phyloP scores from a whole-genome alignment of 2,329 filamentous ascomycete species.

The Xylaria sp. region DNA sequence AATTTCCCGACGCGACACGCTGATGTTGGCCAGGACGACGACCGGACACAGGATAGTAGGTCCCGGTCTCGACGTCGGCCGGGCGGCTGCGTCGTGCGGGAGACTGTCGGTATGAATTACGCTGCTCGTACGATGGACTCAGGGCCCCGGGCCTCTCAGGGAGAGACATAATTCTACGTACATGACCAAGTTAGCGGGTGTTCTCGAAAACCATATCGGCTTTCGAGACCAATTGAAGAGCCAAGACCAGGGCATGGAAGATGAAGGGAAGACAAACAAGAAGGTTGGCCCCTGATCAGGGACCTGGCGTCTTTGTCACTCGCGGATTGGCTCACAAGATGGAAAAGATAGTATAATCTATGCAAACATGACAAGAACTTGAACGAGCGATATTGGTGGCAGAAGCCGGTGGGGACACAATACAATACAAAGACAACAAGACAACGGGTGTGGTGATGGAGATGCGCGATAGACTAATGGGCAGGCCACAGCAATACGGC shows the following conservation, averaged over 20 bases:
- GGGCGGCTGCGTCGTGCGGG: conserved; percentile 72
- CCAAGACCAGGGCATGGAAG: background rate
- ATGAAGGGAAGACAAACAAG: conserved; percentile 31
- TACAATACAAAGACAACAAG: background rate
- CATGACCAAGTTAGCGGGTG: conserved; percentile 35
- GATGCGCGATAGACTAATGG: conserved; percentile 31
- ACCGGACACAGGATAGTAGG: conserved; percentile 57
- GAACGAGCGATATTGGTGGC: conserved; percentile 13
- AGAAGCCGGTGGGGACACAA: conserved; percentile 9
- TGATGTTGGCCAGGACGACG: conserved; percentile 57
- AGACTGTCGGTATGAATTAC: conserved; percentile 73
- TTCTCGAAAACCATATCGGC: background rate
- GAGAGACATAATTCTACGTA: conserved; percentile 66
- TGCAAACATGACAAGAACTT: conserved; percentile 25
- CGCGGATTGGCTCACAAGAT: conserved; percentile 13
- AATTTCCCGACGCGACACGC: conserved; percentile 67
- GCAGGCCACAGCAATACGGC: conserved; percentile 20
- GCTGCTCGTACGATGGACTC: conserved; percentile 68
- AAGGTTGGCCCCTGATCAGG: conserved; percentile 19
- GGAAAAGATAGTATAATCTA: conserved; percentile 1
- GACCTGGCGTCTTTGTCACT: conserved; percentile 18
- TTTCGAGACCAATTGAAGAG: background rate
- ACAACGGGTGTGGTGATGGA: conserved; percentile 21
- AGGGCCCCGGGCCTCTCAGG: conserved; percentile 70
- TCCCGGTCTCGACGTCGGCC: conserved; percentile 75